Evolutionary conservation across 371 early-diverging fungal genomes (phyloP).

Genomic region (Mortierella sp.): DNA sequence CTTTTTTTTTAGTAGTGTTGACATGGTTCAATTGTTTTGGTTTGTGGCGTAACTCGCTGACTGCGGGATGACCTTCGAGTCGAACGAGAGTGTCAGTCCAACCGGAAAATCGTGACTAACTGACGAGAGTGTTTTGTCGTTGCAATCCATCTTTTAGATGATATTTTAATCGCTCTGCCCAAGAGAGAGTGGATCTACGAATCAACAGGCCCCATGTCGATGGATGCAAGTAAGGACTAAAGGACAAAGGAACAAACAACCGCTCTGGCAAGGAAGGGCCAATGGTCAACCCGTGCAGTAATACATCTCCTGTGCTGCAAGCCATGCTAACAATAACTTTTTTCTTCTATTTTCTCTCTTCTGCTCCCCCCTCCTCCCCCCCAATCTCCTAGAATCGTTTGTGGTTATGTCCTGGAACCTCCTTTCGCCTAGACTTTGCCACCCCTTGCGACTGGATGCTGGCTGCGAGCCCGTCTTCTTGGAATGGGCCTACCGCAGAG

Average conservation of each 20-base stretch:
- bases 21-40: conserved; percentile 13
- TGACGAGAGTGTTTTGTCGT: neutral
- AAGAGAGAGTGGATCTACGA: conserved; percentile 55
- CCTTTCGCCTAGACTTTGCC: conserved; percentile 52
- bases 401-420: conserved; percentile 59
- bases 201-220: conserved; percentile 41
- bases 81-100: neutral
- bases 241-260: neutral
- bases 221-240: conserved; percentile 48
- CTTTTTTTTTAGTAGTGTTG: conserved; percentile 8
- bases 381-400: conserved; percentile 44
- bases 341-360: neutral
- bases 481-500: conserved; percentile 56
- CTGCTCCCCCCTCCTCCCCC: neutral
- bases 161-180: conserved; percentile 46
- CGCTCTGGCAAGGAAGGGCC: neutral
- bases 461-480: conserved; percentile 40
- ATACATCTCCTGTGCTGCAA: neutral
- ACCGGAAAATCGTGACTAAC: neutral
- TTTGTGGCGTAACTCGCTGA: conserved; percentile 20
- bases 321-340: neutral
- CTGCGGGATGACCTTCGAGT: neutral
- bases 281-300: neutral
- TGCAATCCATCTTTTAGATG: conserved; percentile 23
- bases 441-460: conserved; percentile 41